Evolutionary conservation across 768 basidiomycete genomes (phyloP).

Genomic region (Xanthoconium purpureum): DNA sequence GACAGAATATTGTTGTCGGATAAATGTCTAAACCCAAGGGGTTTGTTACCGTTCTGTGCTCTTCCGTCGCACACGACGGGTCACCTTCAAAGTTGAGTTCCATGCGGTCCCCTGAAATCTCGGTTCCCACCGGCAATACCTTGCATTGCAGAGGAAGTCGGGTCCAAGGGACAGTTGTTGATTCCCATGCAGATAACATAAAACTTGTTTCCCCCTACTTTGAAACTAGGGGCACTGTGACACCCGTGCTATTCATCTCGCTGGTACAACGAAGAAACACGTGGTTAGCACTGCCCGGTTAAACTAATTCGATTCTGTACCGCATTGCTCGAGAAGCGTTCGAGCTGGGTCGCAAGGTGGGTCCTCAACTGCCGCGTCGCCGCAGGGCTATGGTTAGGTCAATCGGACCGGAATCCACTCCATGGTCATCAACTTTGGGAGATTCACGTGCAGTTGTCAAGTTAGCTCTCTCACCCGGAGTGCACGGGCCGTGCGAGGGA

Average conservation of each 20-base stretch:
- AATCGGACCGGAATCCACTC: background rate
- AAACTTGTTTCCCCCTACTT: background rate
- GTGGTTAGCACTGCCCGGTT: slow-evolving; percentile 1
- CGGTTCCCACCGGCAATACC: slow-evolving; percentile 6
- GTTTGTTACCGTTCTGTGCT: background rate
- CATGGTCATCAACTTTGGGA: background rate
- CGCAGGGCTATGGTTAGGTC: background rate
- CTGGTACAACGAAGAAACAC: background rate
- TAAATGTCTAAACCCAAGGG: background rate
- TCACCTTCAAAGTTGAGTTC: background rate
- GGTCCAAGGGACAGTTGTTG: background rate
- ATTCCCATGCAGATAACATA: slow-evolving; percentile 5
- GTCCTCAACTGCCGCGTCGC: background rate
- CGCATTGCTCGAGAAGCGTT: background rate
- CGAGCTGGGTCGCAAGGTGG: background rate
- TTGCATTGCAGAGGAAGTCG: background rate
- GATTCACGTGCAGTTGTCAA: background rate
- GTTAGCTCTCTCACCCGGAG: slow-evolving; percentile 4
- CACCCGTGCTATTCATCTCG: background rate
- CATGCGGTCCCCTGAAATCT: slow-evolving; percentile 2
- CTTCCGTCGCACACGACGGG: background rate
- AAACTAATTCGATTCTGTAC: background rate
- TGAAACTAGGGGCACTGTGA: slow-evolving; percentile 9
- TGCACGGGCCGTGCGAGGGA: slow-evolving; percentile 6
- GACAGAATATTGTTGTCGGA: background rate